Evolutionary conservation across 306 rosid species (phyloP).

Genomic region (Cucumis hystrix): DNA sequence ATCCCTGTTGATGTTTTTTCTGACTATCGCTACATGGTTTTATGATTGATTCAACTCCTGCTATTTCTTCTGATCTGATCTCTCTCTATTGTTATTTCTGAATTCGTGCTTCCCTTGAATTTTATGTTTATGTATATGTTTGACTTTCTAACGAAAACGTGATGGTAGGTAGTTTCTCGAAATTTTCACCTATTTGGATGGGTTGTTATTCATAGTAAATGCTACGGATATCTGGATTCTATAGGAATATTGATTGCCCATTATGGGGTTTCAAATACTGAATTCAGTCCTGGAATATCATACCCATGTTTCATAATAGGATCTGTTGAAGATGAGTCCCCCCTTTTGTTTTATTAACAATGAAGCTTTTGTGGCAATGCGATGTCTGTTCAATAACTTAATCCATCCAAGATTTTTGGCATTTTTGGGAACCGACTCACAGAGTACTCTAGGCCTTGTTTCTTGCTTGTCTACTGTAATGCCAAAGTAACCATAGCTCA

Average conservation of each 20-base stretch:
- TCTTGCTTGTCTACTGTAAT: neutral
- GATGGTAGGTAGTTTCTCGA: neutral
- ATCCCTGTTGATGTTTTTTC: neutral
- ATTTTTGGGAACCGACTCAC: neutral
- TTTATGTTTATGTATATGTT: neutral
- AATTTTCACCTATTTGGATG: neutral
- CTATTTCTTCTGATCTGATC: neutral
- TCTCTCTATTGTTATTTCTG: neutral
- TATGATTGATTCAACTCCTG: neutral
- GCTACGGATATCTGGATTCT: neutral
- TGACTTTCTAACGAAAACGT: neutral
- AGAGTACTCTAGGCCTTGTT: neutral
- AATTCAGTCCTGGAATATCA: neutral
- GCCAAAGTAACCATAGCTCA: neutral
- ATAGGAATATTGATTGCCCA: neutral
- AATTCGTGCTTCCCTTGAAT: neutral
- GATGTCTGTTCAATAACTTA: neutral
- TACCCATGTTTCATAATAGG: neutral
- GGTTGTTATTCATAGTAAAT: neutral
- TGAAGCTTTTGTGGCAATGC: neutral
- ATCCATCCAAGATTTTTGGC: neutral
- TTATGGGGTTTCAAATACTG: neutral
- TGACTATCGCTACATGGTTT: neutral
- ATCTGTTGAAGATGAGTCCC: neutral
- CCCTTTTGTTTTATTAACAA: neutral